phyloP scores from a whole-genome alignment of 2,329 filamentous ascomycete species.

The Knufia petricola region DNA sequence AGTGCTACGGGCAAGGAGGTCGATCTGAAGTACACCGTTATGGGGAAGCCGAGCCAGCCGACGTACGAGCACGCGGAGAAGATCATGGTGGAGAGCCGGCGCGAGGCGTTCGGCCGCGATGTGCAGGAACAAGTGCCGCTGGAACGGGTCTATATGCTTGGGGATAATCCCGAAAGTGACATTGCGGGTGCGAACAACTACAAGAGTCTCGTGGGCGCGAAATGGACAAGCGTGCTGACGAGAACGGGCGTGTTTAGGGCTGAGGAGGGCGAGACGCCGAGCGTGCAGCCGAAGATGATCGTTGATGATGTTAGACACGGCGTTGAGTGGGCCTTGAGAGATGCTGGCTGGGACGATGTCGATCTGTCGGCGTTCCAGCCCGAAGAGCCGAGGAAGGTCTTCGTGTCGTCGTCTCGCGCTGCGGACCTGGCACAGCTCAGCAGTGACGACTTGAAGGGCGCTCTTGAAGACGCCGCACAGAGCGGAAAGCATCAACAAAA shows the following conservation, averaged over 20 bases:
- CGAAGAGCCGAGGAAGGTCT: no score
- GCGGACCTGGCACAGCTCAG: no score
- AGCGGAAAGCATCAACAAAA: no score
- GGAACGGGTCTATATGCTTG: slow-evolving; percentile 82
- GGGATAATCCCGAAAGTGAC: slow-evolving; percentile 81
- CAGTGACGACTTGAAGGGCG: no score
- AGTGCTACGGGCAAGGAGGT: slow-evolving; percentile 29
- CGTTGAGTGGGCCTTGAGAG: slow-evolving; percentile 64
- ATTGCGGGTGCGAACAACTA: slow-evolving; percentile 80
- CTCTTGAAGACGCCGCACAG: no score
- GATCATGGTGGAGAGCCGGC: slow-evolving; percentile 54
- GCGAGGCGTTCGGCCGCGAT: slow-evolving; percentile 32
- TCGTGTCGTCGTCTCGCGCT: no score
- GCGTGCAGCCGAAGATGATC: slow-evolving; percentile 53
- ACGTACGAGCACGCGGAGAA: slow-evolving; percentile 82
- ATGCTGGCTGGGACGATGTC: slow-evolving; percentile 35
- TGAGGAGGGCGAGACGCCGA: slow-evolving; percentile 44
- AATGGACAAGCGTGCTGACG: slow-evolving; percentile 45
- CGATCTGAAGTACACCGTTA: slow-evolving; percentile 52
- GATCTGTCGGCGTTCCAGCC: no score
- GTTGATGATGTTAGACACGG: slow-evolving; percentile 67
- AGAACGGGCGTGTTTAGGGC: slow-evolving; percentile 64
- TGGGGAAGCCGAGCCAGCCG: slow-evolving; percentile 70
- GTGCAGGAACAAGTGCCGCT: slow-evolving; percentile 37
- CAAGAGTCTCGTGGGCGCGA: slow-evolving; percentile 53